Conservation (phyloP, 805 yeast genomes). For the Kurtzmaniella cleridarum region DNA sequence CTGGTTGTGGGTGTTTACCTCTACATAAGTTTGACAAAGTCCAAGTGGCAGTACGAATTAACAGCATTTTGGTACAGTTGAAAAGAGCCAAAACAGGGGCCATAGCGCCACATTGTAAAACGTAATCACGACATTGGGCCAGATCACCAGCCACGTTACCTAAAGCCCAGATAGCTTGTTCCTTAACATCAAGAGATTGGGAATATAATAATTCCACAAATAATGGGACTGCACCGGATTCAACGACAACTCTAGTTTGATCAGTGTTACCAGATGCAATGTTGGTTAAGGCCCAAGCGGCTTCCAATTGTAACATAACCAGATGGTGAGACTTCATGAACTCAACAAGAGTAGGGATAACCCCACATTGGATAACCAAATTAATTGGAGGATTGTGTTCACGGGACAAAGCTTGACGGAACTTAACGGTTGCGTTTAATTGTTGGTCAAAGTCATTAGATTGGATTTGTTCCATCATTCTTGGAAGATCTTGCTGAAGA, state of each 20-base stretch:
- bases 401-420: constrained; percentile 87
- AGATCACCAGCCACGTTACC: constrained; percentile 99
- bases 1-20: constrained; percentile 94
- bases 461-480: constrained; percentile 75
- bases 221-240: constrained; percentile 88
- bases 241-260: constrained; percentile 87
- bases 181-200: constrained; percentile 84
- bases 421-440: constrained; percentile 83
- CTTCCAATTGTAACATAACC: constrained; percentile 88
- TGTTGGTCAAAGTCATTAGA: constrained; percentile 75
- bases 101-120: constrained; percentile 80
- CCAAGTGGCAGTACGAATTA: constrained; percentile 97
- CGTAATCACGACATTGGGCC: constrained; percentile 82
- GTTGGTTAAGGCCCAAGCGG: constrained; percentile 99
- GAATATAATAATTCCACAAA: constrained; percentile 81
- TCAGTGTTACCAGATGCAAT: constrained; percentile 91
- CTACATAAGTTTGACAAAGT: constrained; percentile 93
- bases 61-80: constrained; percentile 76
- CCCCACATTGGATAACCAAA: constrained; percentile 87
- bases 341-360: constrained; percentile 83
- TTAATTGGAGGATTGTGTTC: constrained; percentile 97
- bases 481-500: constrained; percentile 64
- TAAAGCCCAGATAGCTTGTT: constrained; percentile 98
- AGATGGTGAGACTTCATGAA: constrained; percentile 73
- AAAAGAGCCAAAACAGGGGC: constrained; percentile 78